Evolutionary conservation across 2,329 filamentous ascomycete species (phyloP).

Genomic region (Ophiostoma novo-ulmi): DNA sequence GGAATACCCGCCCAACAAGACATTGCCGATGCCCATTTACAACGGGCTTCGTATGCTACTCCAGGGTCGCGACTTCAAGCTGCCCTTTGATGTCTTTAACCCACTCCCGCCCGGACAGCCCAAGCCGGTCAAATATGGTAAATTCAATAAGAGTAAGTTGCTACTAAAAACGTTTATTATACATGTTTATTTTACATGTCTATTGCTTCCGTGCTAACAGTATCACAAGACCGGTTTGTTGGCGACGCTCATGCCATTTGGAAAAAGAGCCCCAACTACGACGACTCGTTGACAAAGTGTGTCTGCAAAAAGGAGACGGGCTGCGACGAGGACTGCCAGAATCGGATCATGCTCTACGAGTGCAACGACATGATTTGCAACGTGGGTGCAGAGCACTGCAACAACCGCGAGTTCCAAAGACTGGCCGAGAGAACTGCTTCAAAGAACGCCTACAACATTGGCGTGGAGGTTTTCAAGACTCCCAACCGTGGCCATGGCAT

Average conservation of each 20-base stretch:
- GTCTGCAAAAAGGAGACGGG: constrained; percentile 72
- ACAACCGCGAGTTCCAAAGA: constrained; percentile 81
- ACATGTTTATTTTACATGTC: neutral
- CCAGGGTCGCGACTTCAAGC: constrained; percentile 72
- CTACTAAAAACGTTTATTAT: no score
- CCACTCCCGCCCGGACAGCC: constrained; percentile 80
- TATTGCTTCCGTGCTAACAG: constrained; percentile 5
- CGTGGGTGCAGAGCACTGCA: constrained; percentile 65
- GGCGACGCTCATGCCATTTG: constrained; percentile 75
- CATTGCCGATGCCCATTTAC: constrained; percentile 73
- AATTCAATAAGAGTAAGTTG: constrained; percentile 78
- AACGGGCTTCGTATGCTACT: constrained; percentile 66
- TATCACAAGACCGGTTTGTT: constrained; percentile 71
- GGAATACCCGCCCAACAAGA: constrained; percentile 47
- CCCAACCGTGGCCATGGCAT: constrained; percentile 84
- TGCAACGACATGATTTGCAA: constrained; percentile 89
- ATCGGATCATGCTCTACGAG: constrained; percentile 95
- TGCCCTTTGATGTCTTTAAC: constrained; percentile 86
- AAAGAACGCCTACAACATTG: constrained; percentile 77
- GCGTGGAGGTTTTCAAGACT: constrained; percentile 93
- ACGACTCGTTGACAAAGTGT: constrained; percentile 71
- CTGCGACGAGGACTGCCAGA: constrained; percentile 86
- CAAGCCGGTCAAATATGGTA: constrained; percentile 88
- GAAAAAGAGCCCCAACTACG: constrained; percentile 70
- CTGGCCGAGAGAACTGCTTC: constrained; percentile 60